phyloP scores from a whole-genome alignment of 2,329 filamentous ascomycete genomes.

The Colletotrichum costaricense region DNA sequence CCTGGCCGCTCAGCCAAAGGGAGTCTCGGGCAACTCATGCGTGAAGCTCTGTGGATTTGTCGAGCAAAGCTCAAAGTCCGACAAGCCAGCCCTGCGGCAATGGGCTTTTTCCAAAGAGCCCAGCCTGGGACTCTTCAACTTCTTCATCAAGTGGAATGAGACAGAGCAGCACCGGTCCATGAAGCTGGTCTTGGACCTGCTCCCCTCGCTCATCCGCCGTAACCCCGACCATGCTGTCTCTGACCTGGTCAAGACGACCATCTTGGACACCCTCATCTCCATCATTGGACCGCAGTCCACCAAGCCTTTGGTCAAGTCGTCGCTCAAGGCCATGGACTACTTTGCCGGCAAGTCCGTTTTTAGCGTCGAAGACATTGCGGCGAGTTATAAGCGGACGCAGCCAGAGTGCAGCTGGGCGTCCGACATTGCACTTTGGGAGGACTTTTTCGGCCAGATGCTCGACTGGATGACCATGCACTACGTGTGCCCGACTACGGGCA shows the following conservation, averaged over 20 bases:
- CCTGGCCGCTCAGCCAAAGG: slow-evolving; percentile 63
- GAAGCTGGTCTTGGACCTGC: slow-evolving; percentile 70
- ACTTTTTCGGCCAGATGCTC: slow-evolving; percentile 60
- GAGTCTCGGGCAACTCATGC: slow-evolving; percentile 67
- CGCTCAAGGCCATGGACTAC: slow-evolving; percentile 74
- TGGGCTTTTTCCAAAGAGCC: slow-evolving; percentile 65
- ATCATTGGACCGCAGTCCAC: slow-evolving; percentile 71
- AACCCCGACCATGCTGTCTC: slow-evolving; percentile 58
- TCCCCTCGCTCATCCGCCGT: slow-evolving; percentile 61
- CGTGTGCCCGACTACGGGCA: slow-evolving; percentile 70
- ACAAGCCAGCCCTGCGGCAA: slow-evolving; percentile 50
- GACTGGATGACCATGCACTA: slow-evolving; percentile 68
- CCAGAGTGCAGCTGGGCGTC: slow-evolving; percentile 39
- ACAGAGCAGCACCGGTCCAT: slow-evolving; percentile 73
- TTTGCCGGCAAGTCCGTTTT: slow-evolving; percentile 72
- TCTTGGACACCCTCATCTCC: slow-evolving; percentile 65
- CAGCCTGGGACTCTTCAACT: slow-evolving; percentile 65
- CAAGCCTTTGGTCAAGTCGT: slow-evolving; percentile 75
- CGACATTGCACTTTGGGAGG: slow-evolving; percentile 57
- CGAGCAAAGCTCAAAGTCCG: slow-evolving; percentile 67
- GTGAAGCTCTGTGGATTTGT: slow-evolving; percentile 72
- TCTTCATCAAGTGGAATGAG: slow-evolving; percentile 76
- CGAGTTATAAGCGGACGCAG: slow-evolving; percentile 52
- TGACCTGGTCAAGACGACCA: slow-evolving; percentile 52
- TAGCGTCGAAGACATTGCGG: slow-evolving; percentile 56